Evolutionary conservation across 345 rosid genomes (phyloP).

Genomic region (Brassica nigra): DNA sequence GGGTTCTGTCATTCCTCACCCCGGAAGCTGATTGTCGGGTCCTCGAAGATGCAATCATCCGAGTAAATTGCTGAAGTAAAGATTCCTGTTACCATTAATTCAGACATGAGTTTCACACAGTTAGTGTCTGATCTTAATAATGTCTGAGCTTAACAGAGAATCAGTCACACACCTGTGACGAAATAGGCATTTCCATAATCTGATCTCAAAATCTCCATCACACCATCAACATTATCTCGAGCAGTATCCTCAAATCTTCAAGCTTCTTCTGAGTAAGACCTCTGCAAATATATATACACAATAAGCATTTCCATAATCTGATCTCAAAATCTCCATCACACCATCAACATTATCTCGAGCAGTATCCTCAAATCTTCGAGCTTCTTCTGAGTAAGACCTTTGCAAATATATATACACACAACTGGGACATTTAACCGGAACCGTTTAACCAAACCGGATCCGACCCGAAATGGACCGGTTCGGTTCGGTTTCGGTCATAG

Average conservation of each 20-base stretch:
- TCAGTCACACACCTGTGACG: conserved; percentile 60
- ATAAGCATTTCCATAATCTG: conserved; percentile 77
- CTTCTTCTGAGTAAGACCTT: too few relatives aligned
- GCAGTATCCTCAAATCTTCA: background rate
- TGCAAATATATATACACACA: too few relatives aligned
- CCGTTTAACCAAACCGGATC: too few relatives aligned
- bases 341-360: conserved; percentile 47
- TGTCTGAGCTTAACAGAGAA: conserved; percentile 3
- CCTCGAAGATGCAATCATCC: conserved; percentile 80
- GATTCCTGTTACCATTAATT: conserved; percentile 50
- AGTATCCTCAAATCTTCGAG: too few relatives aligned
- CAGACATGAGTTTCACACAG: background rate
- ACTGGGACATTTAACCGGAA: too few relatives aligned
- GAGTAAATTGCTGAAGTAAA: conserved; percentile 64
- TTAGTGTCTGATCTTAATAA: conserved; percentile 3
- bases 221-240: conserved; percentile 46
- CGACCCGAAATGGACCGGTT: too few relatives aligned
- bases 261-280: too few relatives aligned
- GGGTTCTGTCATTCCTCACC: conserved; percentile 47
- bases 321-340: conserved; percentile 54
- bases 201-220: conserved; percentile 52
- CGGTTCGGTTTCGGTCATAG: too few relatives aligned
- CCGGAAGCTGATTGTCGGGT: conserved; percentile 81
- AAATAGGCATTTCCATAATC: conserved; percentile 85
- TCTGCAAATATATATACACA: too few relatives aligned